Base-by-base conservation (phyloP, 192 early-diverging fungal species). In the Linnemannia schmuckeri region DNA sequence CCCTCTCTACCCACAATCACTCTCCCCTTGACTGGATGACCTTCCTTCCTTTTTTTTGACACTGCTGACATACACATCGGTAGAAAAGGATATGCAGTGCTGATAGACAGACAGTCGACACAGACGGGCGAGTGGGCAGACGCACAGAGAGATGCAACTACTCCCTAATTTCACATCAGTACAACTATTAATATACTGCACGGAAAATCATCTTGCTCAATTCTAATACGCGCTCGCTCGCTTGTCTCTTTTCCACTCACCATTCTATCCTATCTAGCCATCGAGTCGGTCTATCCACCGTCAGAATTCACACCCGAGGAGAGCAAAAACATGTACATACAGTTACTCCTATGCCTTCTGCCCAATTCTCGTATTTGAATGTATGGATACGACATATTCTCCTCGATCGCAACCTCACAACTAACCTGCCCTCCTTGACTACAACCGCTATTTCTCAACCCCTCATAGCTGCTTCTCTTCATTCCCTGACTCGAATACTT, bases 401-500 rank as follows among this genome's bases (percentile, higher is more conserved):
- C 13, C 74, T 61, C 30, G 9, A 46, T 52, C 8, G 2, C 63
- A 70, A 20, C 37, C 20, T 38, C 35, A 12, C 2, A 42, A 6
- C 41, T 57, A 27, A 27, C 55, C 13, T 27, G 18, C 47, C 2
- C 15, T 52, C 17, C 49, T 18, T 52, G n/a, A 1, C 55, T 27
- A 0, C 41, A 20, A 44, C 27, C 22, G 33, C 66, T 27, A 24
- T 37, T 72, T 54, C 30, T 30, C 24, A 44, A 42, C 37, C 4
- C 10, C 4, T 18, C 27, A 35, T 82, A 91, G 90, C 74, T 92
- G 94, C 88, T 95, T 96, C 87, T 95, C 94, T 37, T 92, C 94
- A 0, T 95, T 95, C 87, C 95, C 95, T 6, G 95, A 95, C 89
- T 96, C 95, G 27, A 94, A 94, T 47, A 94, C 94, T 52, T 92